A percentile compares a stretch with the other conserved stretches of the same genome.
Conservation (phyloP, 768 basidiomycete genomes). For the Calocybe cyanea region DNA sequence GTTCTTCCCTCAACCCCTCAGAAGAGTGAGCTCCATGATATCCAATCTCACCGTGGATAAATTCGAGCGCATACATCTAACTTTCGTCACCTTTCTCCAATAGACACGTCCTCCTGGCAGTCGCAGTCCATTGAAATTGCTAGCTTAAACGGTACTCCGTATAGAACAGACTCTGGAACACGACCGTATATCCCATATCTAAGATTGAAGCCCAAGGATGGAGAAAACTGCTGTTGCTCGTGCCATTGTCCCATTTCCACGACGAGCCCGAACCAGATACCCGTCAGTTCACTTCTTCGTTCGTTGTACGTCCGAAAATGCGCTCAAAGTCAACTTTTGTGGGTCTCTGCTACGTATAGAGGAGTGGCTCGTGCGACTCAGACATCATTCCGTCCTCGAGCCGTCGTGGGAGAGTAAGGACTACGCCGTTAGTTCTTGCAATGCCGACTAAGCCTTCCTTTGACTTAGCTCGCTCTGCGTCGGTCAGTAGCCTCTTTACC, state of each 20-base stretch:
- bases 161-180: background rate
- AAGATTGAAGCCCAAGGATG: background rate
- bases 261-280: background rate
- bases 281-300: background rate
- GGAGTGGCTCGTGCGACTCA: background rate
- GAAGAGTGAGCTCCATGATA: background rate
- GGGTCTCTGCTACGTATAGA: background rate
- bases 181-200: background rate
- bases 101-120: background rate
- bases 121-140: background rate
- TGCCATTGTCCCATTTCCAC: conserved; percentile 1
- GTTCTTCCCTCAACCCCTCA: background rate
- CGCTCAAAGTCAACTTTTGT: background rate
- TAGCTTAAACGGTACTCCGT: conserved; percentile 4
- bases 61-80: background rate
- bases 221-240: conserved; percentile 3
- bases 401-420: background rate
- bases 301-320: background rate
- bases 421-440: too few relatives aligned
- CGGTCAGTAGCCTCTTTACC: too few relatives aligned
- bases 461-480: too few relatives aligned
- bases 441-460: too few relatives aligned
- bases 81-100: background rate
- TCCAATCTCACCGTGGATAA: background rate
- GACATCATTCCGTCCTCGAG: background rate